phyloP scores from a whole-genome alignment of 139 green algal genomes.

The Monoraphidium neglectum region DNA sequence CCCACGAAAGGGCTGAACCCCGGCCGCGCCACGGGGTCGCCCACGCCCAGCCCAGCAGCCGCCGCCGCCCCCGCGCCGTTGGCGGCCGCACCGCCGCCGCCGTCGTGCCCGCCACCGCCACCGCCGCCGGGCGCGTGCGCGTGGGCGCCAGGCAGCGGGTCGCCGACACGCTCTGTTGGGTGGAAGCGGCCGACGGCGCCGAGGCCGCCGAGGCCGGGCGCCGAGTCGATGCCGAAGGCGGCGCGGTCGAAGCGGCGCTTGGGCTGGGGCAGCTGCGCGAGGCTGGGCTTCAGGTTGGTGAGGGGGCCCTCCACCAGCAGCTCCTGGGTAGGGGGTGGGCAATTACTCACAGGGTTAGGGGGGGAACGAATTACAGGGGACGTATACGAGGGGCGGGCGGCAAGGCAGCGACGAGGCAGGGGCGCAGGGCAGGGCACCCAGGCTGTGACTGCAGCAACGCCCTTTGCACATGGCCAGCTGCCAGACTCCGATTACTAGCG shows the following conservation, averaged over 20 bases:
- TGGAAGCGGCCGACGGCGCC: slow-evolving; percentile 58
- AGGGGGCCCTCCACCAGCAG: slow-evolving; percentile 92
- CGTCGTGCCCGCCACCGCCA: background rate
- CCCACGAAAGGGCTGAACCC: background rate
- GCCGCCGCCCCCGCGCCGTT: background rate
- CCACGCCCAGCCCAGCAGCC: background rate
- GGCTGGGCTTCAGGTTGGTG: slow-evolving; percentile 88
- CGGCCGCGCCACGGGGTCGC: background rate
- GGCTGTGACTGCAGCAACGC: too few species aligned
- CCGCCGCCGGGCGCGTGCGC: background rate
- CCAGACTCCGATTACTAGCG: too few species aligned
- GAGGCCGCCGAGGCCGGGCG: slow-evolving; percentile 35
- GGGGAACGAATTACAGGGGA: too few species aligned
- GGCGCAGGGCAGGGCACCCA: too few species aligned
- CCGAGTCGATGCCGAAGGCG: slow-evolving; percentile 59
- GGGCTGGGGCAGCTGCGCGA: slow-evolving; percentile 81
- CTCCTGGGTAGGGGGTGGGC: slow-evolving; percentile 1
- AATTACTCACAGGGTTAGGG: too few species aligned
- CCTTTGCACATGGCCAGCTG: too few species aligned
- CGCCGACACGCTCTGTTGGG: slow-evolving; percentile 53
- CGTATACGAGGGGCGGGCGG: too few species aligned
- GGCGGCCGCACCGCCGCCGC: background rate
- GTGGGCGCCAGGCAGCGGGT: slow-evolving; percentile 38
- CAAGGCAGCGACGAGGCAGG: too few species aligned
- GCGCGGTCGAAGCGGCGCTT: slow-evolving; percentile 66